Evolutionary conservation across 176 grass and related monocot species (phyloP).

Genomic region (Aechmea fasciata): DNA sequence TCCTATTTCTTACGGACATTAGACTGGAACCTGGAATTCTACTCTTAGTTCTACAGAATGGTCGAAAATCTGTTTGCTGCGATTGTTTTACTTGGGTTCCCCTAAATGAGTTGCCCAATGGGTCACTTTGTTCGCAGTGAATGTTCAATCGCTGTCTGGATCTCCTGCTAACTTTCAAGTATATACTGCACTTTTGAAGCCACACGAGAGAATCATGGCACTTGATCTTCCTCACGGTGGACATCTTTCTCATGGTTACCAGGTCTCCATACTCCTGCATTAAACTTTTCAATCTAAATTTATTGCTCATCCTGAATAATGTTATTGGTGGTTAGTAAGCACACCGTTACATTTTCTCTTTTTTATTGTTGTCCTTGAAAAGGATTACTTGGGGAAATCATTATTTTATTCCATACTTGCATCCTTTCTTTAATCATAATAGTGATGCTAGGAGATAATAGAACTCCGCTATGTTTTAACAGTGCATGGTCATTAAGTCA

Average conservation of each 20-base stretch:
- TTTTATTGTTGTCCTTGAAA: neutral
- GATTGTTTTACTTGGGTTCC: neutral
- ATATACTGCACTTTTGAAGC: constrained; percentile 93
- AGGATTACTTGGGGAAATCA: neutral
- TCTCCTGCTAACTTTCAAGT: constrained; percentile 97
- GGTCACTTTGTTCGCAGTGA: constrained; percentile 44
- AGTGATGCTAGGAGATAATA: too few relatives aligned
- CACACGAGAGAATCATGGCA: constrained; percentile 99
- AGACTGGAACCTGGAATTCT: neutral
- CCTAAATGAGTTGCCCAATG: neutral
- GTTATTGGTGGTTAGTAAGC: neutral
- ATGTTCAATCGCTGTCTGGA: constrained; percentile 94
- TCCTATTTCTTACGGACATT: neutral
- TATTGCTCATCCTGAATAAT: neutral
- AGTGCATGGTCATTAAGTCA: too few relatives aligned
- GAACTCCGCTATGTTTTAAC: too few relatives aligned
- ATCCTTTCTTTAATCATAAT: too few relatives aligned
- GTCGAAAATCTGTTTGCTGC: neutral
- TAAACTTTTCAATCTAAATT: neutral
- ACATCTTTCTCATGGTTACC: constrained; percentile 99
- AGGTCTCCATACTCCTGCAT: constrained; percentile 35
- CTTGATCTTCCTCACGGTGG: constrained; percentile 99
- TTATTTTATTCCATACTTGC: neutral
- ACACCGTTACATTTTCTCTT: neutral
- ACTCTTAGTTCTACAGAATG: neutral